These are phyloP conservation scores for Petrea volubilis DNA, from an alignment of 257 asterid genomes.

Conservation along the genomic window DNA sequence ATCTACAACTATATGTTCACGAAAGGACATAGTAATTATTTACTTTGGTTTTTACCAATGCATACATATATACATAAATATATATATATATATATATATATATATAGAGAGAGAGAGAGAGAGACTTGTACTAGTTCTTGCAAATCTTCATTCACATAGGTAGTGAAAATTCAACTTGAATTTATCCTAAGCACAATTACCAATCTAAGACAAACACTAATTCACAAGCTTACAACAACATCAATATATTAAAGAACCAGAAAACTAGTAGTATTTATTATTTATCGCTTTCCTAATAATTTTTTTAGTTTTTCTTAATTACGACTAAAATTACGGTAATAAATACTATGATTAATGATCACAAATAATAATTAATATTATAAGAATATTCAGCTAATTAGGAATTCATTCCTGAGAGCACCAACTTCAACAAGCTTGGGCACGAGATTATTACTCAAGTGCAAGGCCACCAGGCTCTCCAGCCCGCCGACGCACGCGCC, in stretches of 20 bases:
- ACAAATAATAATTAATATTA: background rate
- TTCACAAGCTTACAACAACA: slow-evolving; percentile 31
- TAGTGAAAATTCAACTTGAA: slow-evolving; percentile 18
- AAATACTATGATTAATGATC: slow-evolving; percentile 13
- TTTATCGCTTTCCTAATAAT: slow-evolving; percentile 6
- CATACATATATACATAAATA: background rate
- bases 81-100: background rate
- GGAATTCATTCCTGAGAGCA: slow-evolving; percentile 50
- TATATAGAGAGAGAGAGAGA: too few relatives aligned
- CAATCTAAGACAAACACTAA: slow-evolving; percentile 11
- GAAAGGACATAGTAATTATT: background rate
- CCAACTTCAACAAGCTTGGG: slow-evolving; percentile 90
- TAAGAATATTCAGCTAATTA: slow-evolving; percentile 25
- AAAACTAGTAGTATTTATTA: background rate
- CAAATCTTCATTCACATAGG: slow-evolving; percentile 17
- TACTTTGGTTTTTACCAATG: background rate
- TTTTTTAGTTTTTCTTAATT: background rate
- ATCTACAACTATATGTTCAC: background rate
- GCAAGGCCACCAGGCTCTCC: slow-evolving; percentile 79
- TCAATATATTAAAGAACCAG: background rate
- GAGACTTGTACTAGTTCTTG: background rate
- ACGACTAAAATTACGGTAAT: slow-evolving; percentile 9
- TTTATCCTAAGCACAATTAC: slow-evolving; percentile 31
- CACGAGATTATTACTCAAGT: slow-evolving; percentile 78
- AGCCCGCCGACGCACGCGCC: slow-evolving; percentile 87